These are phyloP conservation scores for Ceratocystis cubensis DNA, from an alignment of 2,329 filamentous ascomycete species.

Conservation along the genomic window DNA sequence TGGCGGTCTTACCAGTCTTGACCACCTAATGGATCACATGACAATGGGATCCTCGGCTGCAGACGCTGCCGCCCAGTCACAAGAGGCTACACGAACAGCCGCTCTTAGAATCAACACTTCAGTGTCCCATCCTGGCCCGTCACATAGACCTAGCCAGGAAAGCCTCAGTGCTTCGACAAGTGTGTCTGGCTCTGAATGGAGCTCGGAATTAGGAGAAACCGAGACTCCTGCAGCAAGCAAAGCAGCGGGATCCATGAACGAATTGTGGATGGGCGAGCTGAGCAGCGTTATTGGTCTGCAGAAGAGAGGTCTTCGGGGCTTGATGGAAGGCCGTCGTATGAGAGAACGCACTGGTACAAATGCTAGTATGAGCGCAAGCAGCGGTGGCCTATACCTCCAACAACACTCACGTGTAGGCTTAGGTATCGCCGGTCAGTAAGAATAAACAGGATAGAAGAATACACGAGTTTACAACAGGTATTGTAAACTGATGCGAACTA, in stretches of 20 bases:
- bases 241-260: slow-evolving; percentile 29
- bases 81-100: slow-evolving; percentile 28
- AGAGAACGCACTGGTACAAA: slow-evolving; percentile 52
- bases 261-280: slow-evolving; percentile 69
- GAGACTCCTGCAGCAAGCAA: slow-evolving; percentile 30
- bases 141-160: slow-evolving; percentile 32
- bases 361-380: slow-evolving; percentile 26
- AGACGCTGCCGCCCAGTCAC: slow-evolving; percentile 9
- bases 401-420: slow-evolving; percentile 36
- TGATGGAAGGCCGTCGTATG: slow-evolving; percentile 89
- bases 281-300: slow-evolving; percentile 90
- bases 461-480: neutral
- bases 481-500: no score
- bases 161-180: slow-evolving; percentile 40
- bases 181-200: slow-evolving; percentile 44
- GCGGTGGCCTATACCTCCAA: slow-evolving; percentile 25
- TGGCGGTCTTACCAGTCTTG: slow-evolving; percentile 14
- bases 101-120: slow-evolving; percentile 39
- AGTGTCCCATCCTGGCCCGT: slow-evolving; percentile 26
- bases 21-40: slow-evolving; percentile 16
- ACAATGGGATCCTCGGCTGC: slow-evolving; percentile 9
- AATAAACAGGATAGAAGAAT: neutral
- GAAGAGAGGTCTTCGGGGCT: slow-evolving; percentile 76
- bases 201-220: slow-evolving; percentile 40
- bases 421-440: slow-evolving; percentile 36